Percentiles rank a stretch among this genome's conserved stretches.
Evolutionary conservation across 495 filamentous ascomycete genomes (phyloP).

Genomic region (Rhypophila decipiens): DNA sequence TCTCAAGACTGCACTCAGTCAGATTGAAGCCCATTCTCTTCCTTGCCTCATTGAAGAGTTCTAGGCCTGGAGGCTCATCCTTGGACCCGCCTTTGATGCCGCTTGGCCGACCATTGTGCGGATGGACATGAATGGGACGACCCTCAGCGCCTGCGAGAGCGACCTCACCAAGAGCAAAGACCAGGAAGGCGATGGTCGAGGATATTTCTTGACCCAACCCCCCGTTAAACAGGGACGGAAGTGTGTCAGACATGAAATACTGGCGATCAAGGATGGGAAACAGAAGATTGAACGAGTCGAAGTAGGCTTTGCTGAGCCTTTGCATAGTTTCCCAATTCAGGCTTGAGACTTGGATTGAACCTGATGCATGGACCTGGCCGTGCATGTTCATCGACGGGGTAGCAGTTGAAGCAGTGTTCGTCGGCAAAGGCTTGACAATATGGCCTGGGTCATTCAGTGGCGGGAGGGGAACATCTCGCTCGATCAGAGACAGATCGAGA

Average conservation of each 20-base stretch:
- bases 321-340: constrained; percentile 46
- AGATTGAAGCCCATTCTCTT: constrained; percentile 51
- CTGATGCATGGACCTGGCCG: not conserved
- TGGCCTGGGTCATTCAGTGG: constrained; percentile 30
- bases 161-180: constrained; percentile 51
- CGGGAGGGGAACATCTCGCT: constrained; percentile 43
- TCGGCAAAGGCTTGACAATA: constrained; percentile 5
- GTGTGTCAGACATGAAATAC: constrained; percentile 39
- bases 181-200: constrained; percentile 48
- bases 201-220: constrained; percentile 44
- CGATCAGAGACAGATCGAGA: constrained; percentile 25
- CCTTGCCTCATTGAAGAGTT: constrained; percentile 54
- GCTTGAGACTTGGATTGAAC: constrained; percentile 5
- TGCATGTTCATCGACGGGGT: constrained; percentile 1
- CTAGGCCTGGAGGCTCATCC: constrained; percentile 47
- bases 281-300: constrained; percentile 49
- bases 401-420: constrained; percentile 1
- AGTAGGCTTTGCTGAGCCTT: constrained; percentile 44
- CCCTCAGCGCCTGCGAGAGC: constrained; percentile 44
- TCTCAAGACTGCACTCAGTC: constrained; percentile 49
- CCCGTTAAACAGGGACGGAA: constrained; percentile 38
- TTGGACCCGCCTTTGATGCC: constrained; percentile 46
- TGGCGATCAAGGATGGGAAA: constrained; percentile 52
- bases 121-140: constrained; percentile 32
- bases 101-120: constrained; percentile 41